A percentile compares a stretch with the other conserved stretches of the same genome.
These are phyloP conservation scores for Phytophthora syringae DNA, from an alignment of 352 stramenopile genomes.

Conservation along the genomic window DNA sequence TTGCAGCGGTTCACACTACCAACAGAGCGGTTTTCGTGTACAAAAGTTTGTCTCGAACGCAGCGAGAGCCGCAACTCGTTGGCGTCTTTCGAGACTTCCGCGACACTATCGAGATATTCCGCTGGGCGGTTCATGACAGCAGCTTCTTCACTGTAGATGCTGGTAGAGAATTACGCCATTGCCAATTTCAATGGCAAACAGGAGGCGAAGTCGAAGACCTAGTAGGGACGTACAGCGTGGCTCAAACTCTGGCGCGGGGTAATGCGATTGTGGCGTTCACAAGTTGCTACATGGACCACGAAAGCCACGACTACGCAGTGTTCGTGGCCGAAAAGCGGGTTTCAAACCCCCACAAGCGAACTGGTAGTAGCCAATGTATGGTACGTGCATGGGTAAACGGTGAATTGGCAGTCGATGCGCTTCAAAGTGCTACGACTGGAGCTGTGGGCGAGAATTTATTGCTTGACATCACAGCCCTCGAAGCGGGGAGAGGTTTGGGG, in stretches of 20 bases:
- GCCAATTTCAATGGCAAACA: slow-evolving; percentile 36
- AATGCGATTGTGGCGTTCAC: slow-evolving; percentile 37
- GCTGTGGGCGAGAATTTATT: slow-evolving; percentile 28
- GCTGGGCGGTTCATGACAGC: slow-evolving; percentile 57
- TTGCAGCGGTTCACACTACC: slow-evolving; percentile 47
- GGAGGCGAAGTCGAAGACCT: slow-evolving; percentile 57
- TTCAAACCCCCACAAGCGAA: background rate
- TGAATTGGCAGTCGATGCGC: slow-evolving; percentile 45
- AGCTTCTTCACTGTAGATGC: slow-evolving; percentile 55
- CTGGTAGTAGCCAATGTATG: slow-evolving; percentile 13
- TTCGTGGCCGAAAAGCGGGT: slow-evolving; percentile 51
- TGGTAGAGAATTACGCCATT: slow-evolving; percentile 47
- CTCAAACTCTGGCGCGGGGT: slow-evolving; percentile 28
- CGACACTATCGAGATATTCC: slow-evolving; percentile 43
- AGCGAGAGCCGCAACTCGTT: slow-evolving; percentile 61
- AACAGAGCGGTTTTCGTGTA: slow-evolving; percentile 64
- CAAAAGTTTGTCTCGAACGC: slow-evolving; percentile 39
- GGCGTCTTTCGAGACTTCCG: slow-evolving; percentile 54
- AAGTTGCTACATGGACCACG: slow-evolving; percentile 38
- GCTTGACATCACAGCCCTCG: slow-evolving; percentile 53
- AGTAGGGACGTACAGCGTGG: slow-evolving; percentile 31
- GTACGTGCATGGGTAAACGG: slow-evolving; percentile 69
- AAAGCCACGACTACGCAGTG: slow-evolving; percentile 64
- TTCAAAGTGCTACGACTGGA: slow-evolving; percentile 22
- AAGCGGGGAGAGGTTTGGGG: slow-evolving; percentile 32